A percentile compares a stretch with the other conserved stretches of the same genome.
Conservation (phyloP, 164 flowering plant species). For the Vitis amurensis region DNA sequence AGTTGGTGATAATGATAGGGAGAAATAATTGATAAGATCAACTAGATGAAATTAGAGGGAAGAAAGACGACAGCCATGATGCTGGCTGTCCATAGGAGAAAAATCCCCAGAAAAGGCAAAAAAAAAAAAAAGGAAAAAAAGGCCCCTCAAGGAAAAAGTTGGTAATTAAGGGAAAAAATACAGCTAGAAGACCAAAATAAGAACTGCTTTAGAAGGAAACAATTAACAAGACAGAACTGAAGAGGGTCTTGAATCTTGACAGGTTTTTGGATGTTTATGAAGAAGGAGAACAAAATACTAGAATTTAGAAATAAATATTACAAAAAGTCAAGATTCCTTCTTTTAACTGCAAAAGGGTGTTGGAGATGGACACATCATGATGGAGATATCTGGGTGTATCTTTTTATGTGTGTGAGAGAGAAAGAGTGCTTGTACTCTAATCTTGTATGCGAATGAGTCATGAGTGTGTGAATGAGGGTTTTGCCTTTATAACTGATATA, state of each 20-base stretch:
- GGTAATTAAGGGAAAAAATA: not conserved
- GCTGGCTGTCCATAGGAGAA: slow-evolving; percentile 4
- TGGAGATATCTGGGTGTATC: too few relatives aligned
- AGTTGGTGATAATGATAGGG: slow-evolving; percentile 9
- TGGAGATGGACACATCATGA: too few relatives aligned
- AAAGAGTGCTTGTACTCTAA: too few relatives aligned
- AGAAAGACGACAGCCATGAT: slow-evolving; percentile 19
- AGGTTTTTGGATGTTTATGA: not conserved
- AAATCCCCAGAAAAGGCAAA: slow-evolving; percentile 5
- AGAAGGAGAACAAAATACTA: slow-evolving; percentile 5
- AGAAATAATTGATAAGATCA: slow-evolving; percentile 8
- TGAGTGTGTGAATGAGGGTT: too few relatives aligned
- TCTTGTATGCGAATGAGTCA: too few relatives aligned
- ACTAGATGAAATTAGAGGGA: slow-evolving; percentile 8
- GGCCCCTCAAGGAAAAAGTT: slow-evolving; percentile 5
- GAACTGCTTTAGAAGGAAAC: not conserved
- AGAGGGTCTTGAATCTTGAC: not conserved
- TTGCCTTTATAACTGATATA: too few relatives aligned
- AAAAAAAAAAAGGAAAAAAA: slow-evolving; percentile 1
- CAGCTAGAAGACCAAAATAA: not conserved
- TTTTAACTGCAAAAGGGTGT: too few relatives aligned
- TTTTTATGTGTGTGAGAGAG: too few relatives aligned
- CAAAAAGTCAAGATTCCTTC: too few relatives aligned
- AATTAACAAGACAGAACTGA: slow-evolving; percentile 3
- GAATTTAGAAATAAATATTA: too few relatives aligned